Evolutionary conservation across 164 flowering plant species (phyloP), one percentile per base, ranked within the genome.

Genomic region (Stephania yunnanensis): DNA sequence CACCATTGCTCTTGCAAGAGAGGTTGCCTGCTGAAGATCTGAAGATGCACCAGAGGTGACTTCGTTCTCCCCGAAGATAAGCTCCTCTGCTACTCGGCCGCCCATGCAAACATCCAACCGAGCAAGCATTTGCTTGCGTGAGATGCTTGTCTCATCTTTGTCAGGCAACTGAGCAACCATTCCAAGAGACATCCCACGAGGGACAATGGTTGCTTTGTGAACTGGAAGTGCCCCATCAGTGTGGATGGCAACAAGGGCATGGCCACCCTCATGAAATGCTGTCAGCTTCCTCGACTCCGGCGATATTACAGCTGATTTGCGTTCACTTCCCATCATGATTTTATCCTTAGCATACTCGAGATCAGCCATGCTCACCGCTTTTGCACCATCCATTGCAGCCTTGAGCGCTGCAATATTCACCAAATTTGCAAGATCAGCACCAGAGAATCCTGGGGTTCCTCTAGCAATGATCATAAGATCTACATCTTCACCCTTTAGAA

Each of bases 241-340:
- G 74, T 92, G 89, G 75, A 94, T 82, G 22, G 98, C 97, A 19
- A 93, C 98, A 45, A 93, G 91, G 69, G 98, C 98, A 79, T 93
- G 98, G 29, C 99, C 98, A 69, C 93, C 97, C 86, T 96, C 99
- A 71, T 96, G 99, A 80, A 82, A 96, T 71, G 98, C 99, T 31
- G 97, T 96, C 53, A 89, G 81, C 77, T 72, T 87, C 45, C 99
- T 73, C 13, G 97, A 90, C 75, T 96, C 98, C 0, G 87, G 91
- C 42, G 99, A 94, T 76, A 96, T 94, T 1, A 92, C 95, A 71
- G 97, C 97, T 10, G 97, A 93, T 78, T 91, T 93, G n/a, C 97
- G 88, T 74, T 93, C 97, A 75, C 96, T 93, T 64, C 97, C 97
- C 97, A 93, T 90, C 89, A 90, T 82, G 75, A 93, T 91, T 80